Conservation (phyloP, 2,329 filamentous ascomycete species). For the Fusarium gaditjirri region DNA sequence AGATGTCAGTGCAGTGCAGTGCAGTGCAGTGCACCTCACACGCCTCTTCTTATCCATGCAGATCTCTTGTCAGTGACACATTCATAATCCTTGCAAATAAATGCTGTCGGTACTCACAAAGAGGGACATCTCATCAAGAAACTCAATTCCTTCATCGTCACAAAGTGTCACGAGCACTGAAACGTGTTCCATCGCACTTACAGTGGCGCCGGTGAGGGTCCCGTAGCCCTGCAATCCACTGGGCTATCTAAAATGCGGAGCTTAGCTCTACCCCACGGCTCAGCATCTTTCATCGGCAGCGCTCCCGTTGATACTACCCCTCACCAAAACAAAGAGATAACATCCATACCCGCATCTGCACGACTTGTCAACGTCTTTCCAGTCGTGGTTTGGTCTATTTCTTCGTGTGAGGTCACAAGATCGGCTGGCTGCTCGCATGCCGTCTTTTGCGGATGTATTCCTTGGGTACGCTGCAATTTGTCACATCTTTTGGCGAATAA, state of each 20-base stretch:
- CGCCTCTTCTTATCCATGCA: neutral
- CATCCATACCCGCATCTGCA: conserved; percentile 15
- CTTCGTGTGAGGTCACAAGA: neutral
- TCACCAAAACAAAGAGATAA: conserved; percentile 18
- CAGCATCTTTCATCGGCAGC: conserved; percentile 12
- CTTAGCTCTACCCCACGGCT: conserved; percentile 12
- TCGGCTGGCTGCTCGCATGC: neutral
- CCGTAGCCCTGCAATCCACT: conserved; percentile 9
- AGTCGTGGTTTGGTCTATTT: conserved; percentile 21
- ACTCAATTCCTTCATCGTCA: neutral
- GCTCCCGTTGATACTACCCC: conserved; percentile 24
- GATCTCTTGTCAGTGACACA: neutral
- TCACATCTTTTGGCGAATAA: neutral
- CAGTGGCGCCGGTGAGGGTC: conserved; percentile 8
- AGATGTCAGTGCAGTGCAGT: neutral
- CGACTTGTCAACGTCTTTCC: conserved; percentile 28
- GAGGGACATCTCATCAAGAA: neutral
- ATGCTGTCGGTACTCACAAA: neutral
- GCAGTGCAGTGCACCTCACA: neutral
- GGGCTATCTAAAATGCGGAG: neutral
- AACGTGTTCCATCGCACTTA: neutral
- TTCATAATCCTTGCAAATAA: neutral
- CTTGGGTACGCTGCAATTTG: neutral
- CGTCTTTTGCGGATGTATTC: neutral
- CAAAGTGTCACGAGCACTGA: neutral